Evolutionary conservation across 805 yeast species (phyloP), one percentile per base, ranked within the genome.

Genomic region (Lachancea sp.): DNA sequence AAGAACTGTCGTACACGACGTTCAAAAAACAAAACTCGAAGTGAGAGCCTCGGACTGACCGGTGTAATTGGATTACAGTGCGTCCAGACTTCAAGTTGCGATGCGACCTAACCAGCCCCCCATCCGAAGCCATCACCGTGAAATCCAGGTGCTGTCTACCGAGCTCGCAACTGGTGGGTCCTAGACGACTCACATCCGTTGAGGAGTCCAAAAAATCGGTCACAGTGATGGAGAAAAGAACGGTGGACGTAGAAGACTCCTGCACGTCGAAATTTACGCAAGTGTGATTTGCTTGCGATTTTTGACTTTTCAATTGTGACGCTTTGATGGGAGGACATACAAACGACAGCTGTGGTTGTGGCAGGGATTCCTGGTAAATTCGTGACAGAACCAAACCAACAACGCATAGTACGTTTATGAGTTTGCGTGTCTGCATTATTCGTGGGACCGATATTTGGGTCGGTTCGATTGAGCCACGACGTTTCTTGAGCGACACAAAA

Each of bases 1-100:
- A 68, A 3, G 71, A 66, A 2, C 57, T 53, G 50, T 68, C 71
- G 31, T 38, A 54, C 7, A 62, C 59, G 15, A 49, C 26, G 44
- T 67, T 67, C 5, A 47, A 38, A 15, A 66, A 51, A 46, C 72
- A 68, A 2, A 66, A 22, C 12, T 52, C 52, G 30, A 65, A 45
- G 8, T 20, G 26, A 2, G 40, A 36, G 33, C 13, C 31, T 27
- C 47, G 36, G 10, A 29, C 35, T 10, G 34, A 38, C 10, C 49
- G 40, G 27, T 44, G 42, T 13, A 50, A 39, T 38, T 53, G 46
- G 36, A 62, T 17, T 32, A 46, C 42, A 22, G 57, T 46, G 34
- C 43, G 36, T 15, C 58, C 57, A 37, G 36, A 35, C 27, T 41
- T 15, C 43, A 61, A 41, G 41, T 48, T 36, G 26, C 52, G 44